These are phyloP conservation scores for Dryas integrifolia DNA, from an alignment of 331 rosid species.

Conservation along the genomic window DNA sequence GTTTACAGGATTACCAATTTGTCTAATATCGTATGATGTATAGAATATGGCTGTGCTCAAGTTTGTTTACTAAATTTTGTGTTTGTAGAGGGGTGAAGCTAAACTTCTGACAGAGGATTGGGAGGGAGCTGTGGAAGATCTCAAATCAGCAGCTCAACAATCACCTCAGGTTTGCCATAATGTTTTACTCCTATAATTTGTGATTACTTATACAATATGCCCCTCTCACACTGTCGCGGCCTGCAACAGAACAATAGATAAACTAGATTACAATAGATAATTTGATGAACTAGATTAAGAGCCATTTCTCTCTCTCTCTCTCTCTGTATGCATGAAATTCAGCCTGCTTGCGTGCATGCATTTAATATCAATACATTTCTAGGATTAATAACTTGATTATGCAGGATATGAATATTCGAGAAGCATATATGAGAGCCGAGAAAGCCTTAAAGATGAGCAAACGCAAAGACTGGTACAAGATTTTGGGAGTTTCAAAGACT, in stretches of 20 bases:
- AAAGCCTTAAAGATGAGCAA: conserved; percentile 96
- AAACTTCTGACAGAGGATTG: conserved; percentile 91
- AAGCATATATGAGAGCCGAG: conserved; percentile 77
- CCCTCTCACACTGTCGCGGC: not conserved
- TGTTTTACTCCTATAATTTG: not conserved
- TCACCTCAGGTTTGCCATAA: conserved; percentile 75
- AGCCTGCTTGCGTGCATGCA: not conserved
- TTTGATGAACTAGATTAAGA: not conserved
- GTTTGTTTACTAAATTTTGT: not conserved
- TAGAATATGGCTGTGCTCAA: not conserved
- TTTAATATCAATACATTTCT: not conserved
- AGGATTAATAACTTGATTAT: conserved; percentile 24
- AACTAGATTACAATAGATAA: not conserved
- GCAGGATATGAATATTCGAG: conserved; percentile 93
- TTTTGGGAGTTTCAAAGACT: conserved; percentile 79
- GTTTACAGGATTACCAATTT: not conserved
- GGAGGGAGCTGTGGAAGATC: conserved; percentile 97
- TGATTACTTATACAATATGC: not conserved
- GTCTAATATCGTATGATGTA: not conserved
- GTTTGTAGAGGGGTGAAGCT: conserved; percentile 90
- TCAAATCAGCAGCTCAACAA: conserved; percentile 83
- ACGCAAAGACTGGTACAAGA: conserved; percentile 96
- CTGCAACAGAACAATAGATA: not conserved
- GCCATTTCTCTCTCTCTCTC: no score
- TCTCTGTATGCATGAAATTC: not conserved